Conservation (phyloP, 202 grass and related monocot genomes). For the Cymbopogon flexuosus region DNA sequence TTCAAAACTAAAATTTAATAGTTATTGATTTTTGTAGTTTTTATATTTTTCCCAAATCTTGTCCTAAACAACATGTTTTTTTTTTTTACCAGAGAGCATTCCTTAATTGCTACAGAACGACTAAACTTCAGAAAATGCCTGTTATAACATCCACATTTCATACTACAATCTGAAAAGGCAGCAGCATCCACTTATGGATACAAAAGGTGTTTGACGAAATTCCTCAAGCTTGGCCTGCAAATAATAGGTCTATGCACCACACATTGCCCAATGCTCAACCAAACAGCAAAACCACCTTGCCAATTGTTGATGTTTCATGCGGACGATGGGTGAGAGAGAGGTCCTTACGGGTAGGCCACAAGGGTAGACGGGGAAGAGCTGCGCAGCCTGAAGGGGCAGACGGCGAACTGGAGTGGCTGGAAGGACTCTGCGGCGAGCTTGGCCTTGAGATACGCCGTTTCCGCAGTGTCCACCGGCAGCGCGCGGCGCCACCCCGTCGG, state of each 20-base stretch:
- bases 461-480: constrained; percentile 61
- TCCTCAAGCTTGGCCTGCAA: not conserved
- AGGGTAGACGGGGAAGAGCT: constrained; percentile 36
- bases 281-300: not conserved
- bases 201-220: not conserved
- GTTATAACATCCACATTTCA: not conserved
- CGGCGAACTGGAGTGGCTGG: constrained; percentile 64
- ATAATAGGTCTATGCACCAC: not conserved
- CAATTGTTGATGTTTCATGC: not conserved
- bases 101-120: not conserved
- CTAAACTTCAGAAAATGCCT: not conserved
- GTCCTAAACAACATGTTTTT: not conserved
- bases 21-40: not conserved
- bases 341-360: constrained; percentile 64
- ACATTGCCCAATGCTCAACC: not conserved
- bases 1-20: not conserved
- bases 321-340: not conserved
- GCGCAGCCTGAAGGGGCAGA: constrained; percentile 64
- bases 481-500: constrained; percentile 49
- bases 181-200: not conserved
- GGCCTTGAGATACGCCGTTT: constrained; percentile 79
- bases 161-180: not conserved
- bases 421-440: constrained; percentile 79
- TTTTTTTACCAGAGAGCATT: not conserved
- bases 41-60: not conserved